These are phyloP conservation scores for Seiridium cupressi DNA, from an alignment of 2,329 filamentous ascomycete species.

Conservation along the genomic window DNA sequence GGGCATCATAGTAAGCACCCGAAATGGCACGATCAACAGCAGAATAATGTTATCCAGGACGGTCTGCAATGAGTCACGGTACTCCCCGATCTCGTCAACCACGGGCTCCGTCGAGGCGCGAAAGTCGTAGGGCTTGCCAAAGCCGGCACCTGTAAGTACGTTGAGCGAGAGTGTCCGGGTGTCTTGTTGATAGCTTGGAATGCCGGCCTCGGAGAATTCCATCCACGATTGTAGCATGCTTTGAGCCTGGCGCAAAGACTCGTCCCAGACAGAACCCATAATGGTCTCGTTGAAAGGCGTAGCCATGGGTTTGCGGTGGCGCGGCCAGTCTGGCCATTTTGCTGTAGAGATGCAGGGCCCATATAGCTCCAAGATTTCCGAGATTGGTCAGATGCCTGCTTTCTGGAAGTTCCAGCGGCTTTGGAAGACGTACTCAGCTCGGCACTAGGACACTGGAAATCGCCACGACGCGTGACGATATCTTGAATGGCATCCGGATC, in stretches of 20 bases:
- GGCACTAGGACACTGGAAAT: slow-evolving; percentile 20
- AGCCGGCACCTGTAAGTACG: slow-evolving; percentile 23
- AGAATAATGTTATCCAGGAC: slow-evolving; percentile 25
- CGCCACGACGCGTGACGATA: slow-evolving; percentile 15
- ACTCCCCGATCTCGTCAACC: slow-evolving; percentile 2
- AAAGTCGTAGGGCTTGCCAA: slow-evolving; percentile 22
- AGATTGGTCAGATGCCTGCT: background rate
- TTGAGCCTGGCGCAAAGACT: slow-evolving; percentile 20
- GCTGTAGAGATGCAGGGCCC: slow-evolving; percentile 27
- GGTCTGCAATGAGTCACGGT: slow-evolving; percentile 22
- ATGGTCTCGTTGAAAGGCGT: slow-evolving; percentile 26
- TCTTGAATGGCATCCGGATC: slow-evolving; percentile 21
- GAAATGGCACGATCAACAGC: background rate
- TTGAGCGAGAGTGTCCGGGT: slow-evolving; percentile 25
- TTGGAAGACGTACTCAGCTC: slow-evolving; percentile 14
- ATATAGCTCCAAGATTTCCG: slow-evolving; percentile 21
- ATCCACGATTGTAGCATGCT: slow-evolving; percentile 20
- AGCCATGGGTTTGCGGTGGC: slow-evolving; percentile 24
- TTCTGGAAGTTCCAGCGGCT: background rate
- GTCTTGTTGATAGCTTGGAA: slow-evolving; percentile 14
- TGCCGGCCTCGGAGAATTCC: slow-evolving; percentile 1
- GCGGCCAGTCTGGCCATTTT: slow-evolving; percentile 25
- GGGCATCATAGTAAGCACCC: slow-evolving; percentile 18
- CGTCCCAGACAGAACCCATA: slow-evolving; percentile 27
- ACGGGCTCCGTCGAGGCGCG: background rate